Percentiles rank a stretch among this genome's conserved stretches.
Conservation (phyloP, 768 basidiomycete genomes). For the Cystofilobasidium ferigula region DNA sequence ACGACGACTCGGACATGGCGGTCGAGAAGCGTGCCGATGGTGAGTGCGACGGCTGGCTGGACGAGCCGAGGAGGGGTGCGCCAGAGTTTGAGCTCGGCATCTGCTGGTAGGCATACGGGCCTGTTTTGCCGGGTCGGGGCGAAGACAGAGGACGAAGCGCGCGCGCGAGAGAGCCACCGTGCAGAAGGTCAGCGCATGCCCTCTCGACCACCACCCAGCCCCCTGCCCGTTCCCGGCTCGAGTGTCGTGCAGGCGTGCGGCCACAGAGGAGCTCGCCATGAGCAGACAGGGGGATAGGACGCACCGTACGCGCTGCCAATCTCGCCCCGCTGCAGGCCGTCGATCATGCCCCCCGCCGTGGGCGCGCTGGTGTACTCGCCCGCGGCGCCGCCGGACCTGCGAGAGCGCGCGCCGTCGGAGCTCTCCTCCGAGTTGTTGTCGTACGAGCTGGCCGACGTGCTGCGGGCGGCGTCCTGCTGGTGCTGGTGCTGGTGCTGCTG, state of each 20-base stretch:
- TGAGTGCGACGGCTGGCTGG: neutral
- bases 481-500: neutral
- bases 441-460: neutral
- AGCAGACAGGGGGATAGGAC: neutral
- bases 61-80: constrained; percentile 4
- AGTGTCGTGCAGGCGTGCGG: neutral
- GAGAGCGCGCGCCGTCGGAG: neutral
- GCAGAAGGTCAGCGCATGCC: no score
- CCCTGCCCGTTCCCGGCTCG: no score
- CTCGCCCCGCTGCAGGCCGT: neutral
- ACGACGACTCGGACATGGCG: constrained; percentile 12
- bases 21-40: constrained; percentile 17
- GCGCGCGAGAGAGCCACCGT: neutral
- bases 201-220: no score
- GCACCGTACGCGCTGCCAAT: neutral
- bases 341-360: neutral
- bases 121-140: neutral
- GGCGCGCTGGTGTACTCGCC: neutral
- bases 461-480: neutral
- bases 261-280: neutral
- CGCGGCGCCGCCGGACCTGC: neutral
- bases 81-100: constrained; percentile 3
- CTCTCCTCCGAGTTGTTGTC: neutral
- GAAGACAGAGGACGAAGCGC: neutral
- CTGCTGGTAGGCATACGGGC: neutral